These are phyloP conservation scores for Cercospora zeae-maydis DNA, from an alignment of 2,329 filamentous ascomycete species.

Conservation along the genomic window DNA sequence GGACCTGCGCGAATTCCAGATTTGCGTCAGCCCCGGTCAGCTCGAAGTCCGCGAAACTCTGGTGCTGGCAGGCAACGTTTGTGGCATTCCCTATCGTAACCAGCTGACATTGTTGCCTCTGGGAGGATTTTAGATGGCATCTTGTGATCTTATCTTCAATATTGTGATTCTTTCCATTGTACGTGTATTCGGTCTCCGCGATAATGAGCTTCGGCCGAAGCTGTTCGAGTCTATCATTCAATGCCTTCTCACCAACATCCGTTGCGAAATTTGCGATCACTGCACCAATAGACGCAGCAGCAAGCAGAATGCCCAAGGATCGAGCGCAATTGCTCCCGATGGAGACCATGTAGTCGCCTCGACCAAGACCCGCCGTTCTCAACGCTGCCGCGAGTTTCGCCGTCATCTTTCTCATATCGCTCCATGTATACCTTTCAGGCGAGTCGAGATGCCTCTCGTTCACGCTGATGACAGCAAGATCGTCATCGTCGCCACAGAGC, in stretches of 20 bases:
- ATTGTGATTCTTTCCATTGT: slow-evolving; percentile 16
- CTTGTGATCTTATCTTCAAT: slow-evolving; percentile 3
- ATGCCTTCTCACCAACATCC: slow-evolving; percentile 16
- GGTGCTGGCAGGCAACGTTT: background rate
- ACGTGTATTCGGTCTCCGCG: slow-evolving; percentile 16
- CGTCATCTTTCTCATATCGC: background rate
- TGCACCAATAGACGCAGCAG: background rate
- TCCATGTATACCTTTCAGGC: background rate
- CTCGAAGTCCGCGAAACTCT: background rate
- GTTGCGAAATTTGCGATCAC: slow-evolving; percentile 17
- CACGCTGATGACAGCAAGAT: background rate
- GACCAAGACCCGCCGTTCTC: background rate
- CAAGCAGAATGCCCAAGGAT: background rate
- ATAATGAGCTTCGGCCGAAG: slow-evolving; percentile 27
- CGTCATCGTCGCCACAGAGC: slow-evolving; percentile 15
- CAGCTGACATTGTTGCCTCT: background rate
- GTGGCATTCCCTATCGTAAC: background rate
- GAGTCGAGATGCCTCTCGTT: background rate
- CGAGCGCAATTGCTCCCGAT: background rate
- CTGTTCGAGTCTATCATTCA: slow-evolving; percentile 16
- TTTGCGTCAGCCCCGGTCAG: background rate
- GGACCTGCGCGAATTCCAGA: background rate
- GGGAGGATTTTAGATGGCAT: background rate
- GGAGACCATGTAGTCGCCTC: background rate
- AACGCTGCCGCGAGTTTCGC: background rate